phyloP scores from a whole-genome alignment of 1,284 basidiomycete species.

The Anthracocystis panici-leucophaei region DNA sequence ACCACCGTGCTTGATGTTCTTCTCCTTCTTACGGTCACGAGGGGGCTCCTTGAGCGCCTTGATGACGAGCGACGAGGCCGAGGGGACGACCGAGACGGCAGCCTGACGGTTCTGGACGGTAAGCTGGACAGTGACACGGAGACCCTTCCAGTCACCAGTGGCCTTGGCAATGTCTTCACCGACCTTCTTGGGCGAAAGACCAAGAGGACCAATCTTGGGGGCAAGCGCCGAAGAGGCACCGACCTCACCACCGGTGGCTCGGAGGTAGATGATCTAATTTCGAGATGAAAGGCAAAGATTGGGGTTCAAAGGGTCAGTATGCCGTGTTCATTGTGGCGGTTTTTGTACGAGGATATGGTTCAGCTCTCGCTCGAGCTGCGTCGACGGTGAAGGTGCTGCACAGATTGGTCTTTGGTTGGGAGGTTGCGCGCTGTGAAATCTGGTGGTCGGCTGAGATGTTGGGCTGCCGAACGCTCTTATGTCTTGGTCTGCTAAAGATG shows the following conservation, averaged over 20 bases:
- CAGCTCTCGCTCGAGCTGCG: conserved; percentile 2
- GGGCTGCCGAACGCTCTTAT: neutral
- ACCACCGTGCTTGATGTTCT: conserved; percentile 98
- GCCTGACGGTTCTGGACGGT: conserved; percentile 99
- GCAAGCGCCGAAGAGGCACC: conserved; percentile 98
- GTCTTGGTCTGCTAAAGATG: neutral
- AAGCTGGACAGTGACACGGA: conserved; percentile 97
- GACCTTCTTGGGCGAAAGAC: conserved; percentile 99
- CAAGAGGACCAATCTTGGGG: conserved; percentile 99
- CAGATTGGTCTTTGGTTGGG: conserved; percentile 1
- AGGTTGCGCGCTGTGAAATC: neutral
- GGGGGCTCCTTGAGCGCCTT: conserved; percentile 98
- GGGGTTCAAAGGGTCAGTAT: conserved; percentile 16
- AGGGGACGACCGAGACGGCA: conserved; percentile 94
- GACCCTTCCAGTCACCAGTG: conserved; percentile 98
- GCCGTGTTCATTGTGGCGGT: neutral
- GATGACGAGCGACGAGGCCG: conserved; percentile 97
- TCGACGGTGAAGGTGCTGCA: conserved; percentile 15
- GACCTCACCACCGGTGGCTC: conserved; percentile 99
- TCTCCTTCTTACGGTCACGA: conserved; percentile 99
- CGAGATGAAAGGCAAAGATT: conserved; percentile 30
- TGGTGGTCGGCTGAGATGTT: neutral
- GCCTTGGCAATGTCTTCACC: conserved; percentile 99
- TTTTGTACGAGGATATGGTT: neutral
- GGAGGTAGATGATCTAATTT: conserved; percentile 90